Evolutionary conservation across 2,329 filamentous ascomycete genomes (phyloP).

Genomic region (Monosporascus sp.): DNA sequence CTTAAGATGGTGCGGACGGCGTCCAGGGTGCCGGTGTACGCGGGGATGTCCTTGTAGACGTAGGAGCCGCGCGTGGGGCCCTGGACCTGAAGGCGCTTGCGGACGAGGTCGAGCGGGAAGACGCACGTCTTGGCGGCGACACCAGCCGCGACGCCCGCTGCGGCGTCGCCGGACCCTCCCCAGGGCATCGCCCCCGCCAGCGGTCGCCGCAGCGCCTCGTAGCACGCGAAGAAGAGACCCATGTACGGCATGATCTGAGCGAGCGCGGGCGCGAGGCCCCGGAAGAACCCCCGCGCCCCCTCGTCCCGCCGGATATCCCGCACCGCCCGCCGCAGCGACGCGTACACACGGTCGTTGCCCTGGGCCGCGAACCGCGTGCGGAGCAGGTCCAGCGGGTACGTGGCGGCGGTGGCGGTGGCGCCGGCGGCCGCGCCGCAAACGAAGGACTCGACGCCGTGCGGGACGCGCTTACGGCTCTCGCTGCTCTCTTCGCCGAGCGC

Average conservation of each 20-base stretch:
- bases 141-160: conserved; percentile 74
- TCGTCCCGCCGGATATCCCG: conserved; percentile 70
- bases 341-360: conserved; percentile 74
- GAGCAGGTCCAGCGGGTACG: conserved; percentile 90
- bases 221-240: conserved; percentile 90
- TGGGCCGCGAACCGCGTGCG: conserved; percentile 96
- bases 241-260: conserved; percentile 92
- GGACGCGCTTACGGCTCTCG: conserved; percentile 35
- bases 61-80: conserved; percentile 77
- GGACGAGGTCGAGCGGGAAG: conserved; percentile 87
- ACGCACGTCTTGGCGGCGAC: conserved; percentile 81
- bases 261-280: conserved; percentile 74
- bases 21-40: conserved; percentile 64
- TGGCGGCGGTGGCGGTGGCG: conserved; percentile 72
- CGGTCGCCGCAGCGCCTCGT: conserved; percentile 67
- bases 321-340: conserved; percentile 63
- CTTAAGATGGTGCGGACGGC: conserved; percentile 65
- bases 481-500: conserved; percentile 34
- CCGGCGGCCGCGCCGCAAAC: conserved; percentile 78
- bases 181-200: conserved; percentile 53
- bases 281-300: conserved; percentile 77
- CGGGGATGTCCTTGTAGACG: conserved; percentile 81
- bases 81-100: conserved; percentile 92
- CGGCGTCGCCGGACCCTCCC: conserved; percentile 75
- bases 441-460: conserved; percentile 71